A percentile compares a stretch with the other conserved stretches of the same genome.
phyloP scores from a whole-genome alignment of 441 rosid species.

The Arabidopsis hybrid region DNA sequence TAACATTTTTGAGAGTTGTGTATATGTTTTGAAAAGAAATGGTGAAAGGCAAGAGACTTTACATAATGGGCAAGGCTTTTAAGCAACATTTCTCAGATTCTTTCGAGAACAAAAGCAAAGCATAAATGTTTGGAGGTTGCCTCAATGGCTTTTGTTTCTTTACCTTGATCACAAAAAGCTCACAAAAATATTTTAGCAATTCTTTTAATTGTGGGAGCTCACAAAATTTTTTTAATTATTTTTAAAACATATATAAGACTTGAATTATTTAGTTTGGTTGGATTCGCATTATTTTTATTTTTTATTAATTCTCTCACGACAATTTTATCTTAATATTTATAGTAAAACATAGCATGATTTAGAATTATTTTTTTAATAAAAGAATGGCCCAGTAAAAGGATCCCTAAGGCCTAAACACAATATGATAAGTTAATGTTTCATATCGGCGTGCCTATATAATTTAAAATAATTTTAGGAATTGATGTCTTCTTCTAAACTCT shows the following conservation, averaged over 20 bases:
- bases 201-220: neutral
- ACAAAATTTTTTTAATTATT: neutral
- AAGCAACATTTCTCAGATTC: conserved; percentile 52
- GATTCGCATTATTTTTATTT: neutral
- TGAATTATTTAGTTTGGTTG: neutral
- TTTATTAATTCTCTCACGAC: neutral
- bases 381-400: neutral
- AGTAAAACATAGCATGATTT: no score
- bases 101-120: conserved; percentile 49
- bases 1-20: conserved; percentile 13
- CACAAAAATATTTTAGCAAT: neutral
- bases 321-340: neutral
- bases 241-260: neutral
- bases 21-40: neutral
- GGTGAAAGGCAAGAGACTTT: neutral
- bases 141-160: conserved; percentile 1
- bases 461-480: no score
- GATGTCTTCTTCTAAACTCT: no score
- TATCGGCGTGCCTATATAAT: no score
- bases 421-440: neutral
- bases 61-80: conserved; percentile 18
- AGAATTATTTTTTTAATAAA: no score
- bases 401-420: neutral
- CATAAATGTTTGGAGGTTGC: conserved; percentile 45
- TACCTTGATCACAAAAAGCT: no score